Evolutionary conservation across 2,329 filamentous ascomycete genomes (phyloP).

Genomic region (Talaromyces amestolkiae): DNA sequence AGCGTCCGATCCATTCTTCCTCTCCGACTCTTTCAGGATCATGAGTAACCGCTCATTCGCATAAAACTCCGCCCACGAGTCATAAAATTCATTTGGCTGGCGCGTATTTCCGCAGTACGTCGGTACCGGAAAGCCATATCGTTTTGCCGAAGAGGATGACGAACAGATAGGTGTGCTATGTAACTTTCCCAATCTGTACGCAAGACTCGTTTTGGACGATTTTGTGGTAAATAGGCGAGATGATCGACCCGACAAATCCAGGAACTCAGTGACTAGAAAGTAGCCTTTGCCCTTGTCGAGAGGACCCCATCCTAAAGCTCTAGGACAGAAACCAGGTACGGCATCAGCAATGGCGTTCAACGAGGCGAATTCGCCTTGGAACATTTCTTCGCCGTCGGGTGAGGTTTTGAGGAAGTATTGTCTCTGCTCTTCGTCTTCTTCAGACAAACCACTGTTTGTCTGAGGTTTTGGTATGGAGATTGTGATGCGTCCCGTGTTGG

Average conservation of each 20-base stretch:
- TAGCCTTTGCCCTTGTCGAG: conserved; percentile 46
- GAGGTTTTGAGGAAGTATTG: conserved; percentile 45
- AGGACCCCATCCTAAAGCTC: conserved; percentile 68
- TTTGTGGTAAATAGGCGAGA: conserved; percentile 42
- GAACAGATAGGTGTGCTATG: conserved; percentile 71
- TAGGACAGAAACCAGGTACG: conserved; percentile 73
- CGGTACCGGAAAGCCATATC: conserved; percentile 78
- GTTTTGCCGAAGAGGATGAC: conserved; percentile 27
- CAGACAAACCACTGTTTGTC: conserved; percentile 12
- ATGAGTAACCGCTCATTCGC: conserved; percentile 69
- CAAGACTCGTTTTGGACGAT: conserved; percentile 55
- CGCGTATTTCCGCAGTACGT: conserved; percentile 85
- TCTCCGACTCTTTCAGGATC: conserved; percentile 59
- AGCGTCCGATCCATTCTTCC: conserved; percentile 62
- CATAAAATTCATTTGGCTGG: conserved; percentile 72
- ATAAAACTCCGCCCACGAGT: conserved; percentile 83
- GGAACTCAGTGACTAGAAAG: conserved; percentile 72
- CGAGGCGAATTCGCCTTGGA: conserved; percentile 73
- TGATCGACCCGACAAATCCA: conserved; percentile 57
- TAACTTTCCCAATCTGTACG: conserved; percentile 72
- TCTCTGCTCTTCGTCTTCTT: conserved; percentile 28
- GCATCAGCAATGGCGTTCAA: conserved; percentile 74
- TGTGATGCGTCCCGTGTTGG: conserved; percentile 43
- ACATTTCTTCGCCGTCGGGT: conserved; percentile 36
- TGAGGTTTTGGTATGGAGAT: conserved; percentile 21